Percentiles rank a stretch among this genome's conserved stretches.
These are phyloP conservation scores for Ceratocystis huliohia DNA, from an alignment of 2,329 filamentous ascomycete genomes.

Conservation along the genomic window DNA sequence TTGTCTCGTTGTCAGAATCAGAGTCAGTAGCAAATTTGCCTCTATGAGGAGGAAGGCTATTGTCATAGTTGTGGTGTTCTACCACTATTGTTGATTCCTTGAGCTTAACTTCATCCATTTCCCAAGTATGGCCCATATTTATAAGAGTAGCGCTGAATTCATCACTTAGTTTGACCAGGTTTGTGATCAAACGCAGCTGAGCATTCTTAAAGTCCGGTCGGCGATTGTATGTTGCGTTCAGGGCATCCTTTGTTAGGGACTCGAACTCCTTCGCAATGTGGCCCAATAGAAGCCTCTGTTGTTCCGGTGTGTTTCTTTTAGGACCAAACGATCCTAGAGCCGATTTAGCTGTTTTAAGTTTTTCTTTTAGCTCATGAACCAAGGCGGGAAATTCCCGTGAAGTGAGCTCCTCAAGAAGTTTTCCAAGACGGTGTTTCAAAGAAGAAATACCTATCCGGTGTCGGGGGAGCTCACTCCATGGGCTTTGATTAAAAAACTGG, in stretches of 20 bases:
- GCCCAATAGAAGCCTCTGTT: constrained; percentile 23
- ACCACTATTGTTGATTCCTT: rapidly evolving
- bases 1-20: background rate
- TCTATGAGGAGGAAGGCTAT: background rate
- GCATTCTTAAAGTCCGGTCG: constrained; percentile 17
- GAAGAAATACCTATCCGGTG: constrained; percentile 24
- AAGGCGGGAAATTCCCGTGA: constrained; percentile 26
- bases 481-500: constrained; percentile 29
- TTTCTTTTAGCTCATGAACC: constrained; percentile 22
- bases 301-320: constrained; percentile 18
- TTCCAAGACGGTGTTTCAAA: constrained; percentile 23
- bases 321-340: constrained; percentile 20
- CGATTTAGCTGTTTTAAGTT: constrained; percentile 13
- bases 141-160: constrained; percentile 20
- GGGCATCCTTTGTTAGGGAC: constrained; percentile 17
- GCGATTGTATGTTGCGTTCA: constrained; percentile 21
- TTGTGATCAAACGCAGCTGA: constrained; percentile 23
- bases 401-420: constrained; percentile 26
- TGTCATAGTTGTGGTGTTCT: background rate
- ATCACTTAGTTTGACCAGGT: constrained; percentile 22
- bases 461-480: constrained; percentile 28
- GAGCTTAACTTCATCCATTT: background rate
- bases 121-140: constrained; percentile 19
- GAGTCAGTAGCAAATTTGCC: too few species aligned
- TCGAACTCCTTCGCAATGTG: constrained; percentile 23